Evolutionary conservation across 73 alveolate species (phyloP).

Genomic region (Diophrys sp.): DNA sequence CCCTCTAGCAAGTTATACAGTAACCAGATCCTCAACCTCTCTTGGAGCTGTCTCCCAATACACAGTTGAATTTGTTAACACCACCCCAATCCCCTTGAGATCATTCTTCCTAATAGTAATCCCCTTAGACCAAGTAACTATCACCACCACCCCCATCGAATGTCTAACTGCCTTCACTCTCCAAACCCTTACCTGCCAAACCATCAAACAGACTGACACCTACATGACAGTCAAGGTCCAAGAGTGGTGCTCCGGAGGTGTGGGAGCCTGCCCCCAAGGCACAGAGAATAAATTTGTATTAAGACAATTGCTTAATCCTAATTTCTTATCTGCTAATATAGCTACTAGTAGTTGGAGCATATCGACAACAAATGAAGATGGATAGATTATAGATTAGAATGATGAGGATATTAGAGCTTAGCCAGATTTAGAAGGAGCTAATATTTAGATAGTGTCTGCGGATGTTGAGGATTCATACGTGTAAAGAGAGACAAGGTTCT

Average conservation of each 20-base stretch:
- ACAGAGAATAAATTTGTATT: slow-evolving; percentile 2
- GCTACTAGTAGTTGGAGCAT: slow-evolving; percentile 25
- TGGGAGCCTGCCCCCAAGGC: slow-evolving; percentile 9
- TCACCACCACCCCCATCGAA: neutral
- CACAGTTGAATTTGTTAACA: slow-evolving; percentile 2
- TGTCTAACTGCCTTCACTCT: neutral
- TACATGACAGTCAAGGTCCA: neutral
- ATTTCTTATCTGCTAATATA: slow-evolving; percentile 19
- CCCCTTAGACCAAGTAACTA: slow-evolving; percentile 2
- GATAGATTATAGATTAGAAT: slow-evolving; percentile 10
- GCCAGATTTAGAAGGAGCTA: slow-evolving; percentile 48
- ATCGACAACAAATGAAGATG: slow-evolving; percentile 9
- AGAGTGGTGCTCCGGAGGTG: slow-evolving; percentile 32
- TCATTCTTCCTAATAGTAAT: neutral
- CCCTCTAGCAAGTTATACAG: neutral
- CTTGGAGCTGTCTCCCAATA: neutral
- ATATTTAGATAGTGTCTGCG: slow-evolving; percentile 19
- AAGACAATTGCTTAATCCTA: slow-evolving; percentile 13
- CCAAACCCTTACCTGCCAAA: neutral
- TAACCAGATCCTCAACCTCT: neutral
- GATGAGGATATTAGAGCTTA: slow-evolving; percentile 17
- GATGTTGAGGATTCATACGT: slow-evolving; percentile 23
- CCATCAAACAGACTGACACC: slow-evolving; percentile 2
- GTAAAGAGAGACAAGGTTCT: slow-evolving; percentile 4
- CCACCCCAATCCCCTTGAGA: neutral